Percentiles rank a stretch among this genome's conserved stretches.
Conservation (phyloP, 805 yeast species). For the Candida orba region DNA sequence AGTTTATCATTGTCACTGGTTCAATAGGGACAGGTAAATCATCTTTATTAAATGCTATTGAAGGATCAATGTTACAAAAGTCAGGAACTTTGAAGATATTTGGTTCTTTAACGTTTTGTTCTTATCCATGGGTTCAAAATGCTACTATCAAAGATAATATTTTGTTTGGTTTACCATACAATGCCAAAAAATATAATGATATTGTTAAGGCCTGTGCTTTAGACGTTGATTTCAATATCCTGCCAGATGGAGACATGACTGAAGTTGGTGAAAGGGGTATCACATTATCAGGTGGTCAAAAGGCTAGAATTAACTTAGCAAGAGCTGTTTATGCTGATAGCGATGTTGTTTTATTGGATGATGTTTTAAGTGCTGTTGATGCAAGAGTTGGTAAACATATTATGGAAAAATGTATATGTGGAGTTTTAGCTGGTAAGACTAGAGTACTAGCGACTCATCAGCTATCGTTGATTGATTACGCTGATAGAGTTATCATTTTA, state of each 20-base stretch:
- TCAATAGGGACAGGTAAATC: constrained; percentile 79
- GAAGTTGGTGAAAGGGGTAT: constrained; percentile 85
- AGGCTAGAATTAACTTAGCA: constrained; percentile 74
- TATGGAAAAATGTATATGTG: constrained; percentile 60
- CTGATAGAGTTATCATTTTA: constrained; percentile 63
- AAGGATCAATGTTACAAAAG: constrained; percentile 60
- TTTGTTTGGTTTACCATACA: constrained; percentile 52
- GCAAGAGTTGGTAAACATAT: constrained; percentile 81
- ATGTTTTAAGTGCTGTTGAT: constrained; percentile 79
- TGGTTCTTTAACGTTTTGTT: constrained; percentile 49
- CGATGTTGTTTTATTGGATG: constrained; percentile 67
- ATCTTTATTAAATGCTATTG: constrained; percentile 59
- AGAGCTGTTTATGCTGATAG: constrained; percentile 67
- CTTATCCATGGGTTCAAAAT: constrained; percentile 81
- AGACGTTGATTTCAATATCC: constrained; percentile 51
- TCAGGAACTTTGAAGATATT: constrained; percentile 44
- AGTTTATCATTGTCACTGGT: constrained; percentile 71
- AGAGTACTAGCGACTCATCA: constrained; percentile 82
- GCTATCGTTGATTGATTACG: constrained; percentile 58
- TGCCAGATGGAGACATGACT: constrained; percentile 71
- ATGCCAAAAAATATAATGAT: constrained; percentile 41
- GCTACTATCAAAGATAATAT: constrained; percentile 73
- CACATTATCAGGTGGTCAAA: constrained; percentile 85
- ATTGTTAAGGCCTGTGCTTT: constrained; percentile 63
- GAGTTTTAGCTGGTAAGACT: constrained; percentile 50